Conservation (phyloP, 768 basidiomycete genomes). For the Boletus coccyginus region DNA sequence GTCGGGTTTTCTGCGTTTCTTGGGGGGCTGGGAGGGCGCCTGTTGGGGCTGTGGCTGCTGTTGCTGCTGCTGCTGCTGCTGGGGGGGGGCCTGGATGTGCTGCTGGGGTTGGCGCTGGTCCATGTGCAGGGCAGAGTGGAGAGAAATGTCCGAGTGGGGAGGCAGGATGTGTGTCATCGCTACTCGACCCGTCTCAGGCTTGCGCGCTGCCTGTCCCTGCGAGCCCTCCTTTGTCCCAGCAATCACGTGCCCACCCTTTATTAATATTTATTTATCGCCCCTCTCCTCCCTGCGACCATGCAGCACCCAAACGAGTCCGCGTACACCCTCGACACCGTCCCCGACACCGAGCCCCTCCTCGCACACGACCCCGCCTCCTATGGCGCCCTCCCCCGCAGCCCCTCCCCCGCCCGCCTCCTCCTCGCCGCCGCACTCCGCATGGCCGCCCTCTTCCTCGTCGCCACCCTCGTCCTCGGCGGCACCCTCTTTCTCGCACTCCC, state of each 20-base stretch:
- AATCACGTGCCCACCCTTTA: constrained; percentile 16
- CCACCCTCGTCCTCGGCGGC: constrained; percentile 67
- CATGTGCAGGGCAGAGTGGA: constrained; percentile 68
- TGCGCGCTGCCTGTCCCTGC: neutral
- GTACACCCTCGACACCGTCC: constrained; percentile 68
- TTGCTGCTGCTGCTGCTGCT: constrained; percentile 32
- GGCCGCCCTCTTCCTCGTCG: constrained; percentile 69
- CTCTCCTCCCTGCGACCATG: constrained; percentile 5
- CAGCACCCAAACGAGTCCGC: constrained; percentile 38
- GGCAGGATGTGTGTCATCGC: constrained; percentile 49
- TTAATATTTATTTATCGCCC: neutral
- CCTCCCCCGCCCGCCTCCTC: constrained; percentile 56
- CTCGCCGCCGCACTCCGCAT: constrained; percentile 84
- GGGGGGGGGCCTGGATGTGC: constrained; percentile 38
- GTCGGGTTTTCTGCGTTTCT: constrained; percentile 63
- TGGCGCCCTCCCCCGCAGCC: constrained; percentile 44
- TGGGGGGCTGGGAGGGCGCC: constrained; percentile 36
- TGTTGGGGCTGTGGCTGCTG: constrained; percentile 29
- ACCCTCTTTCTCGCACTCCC: constrained; percentile 83
- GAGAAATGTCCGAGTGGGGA: constrained; percentile 46
- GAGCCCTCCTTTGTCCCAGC: constrained; percentile 21
- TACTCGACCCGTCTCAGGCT: constrained; percentile 15
- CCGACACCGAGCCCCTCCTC: constrained; percentile 30
- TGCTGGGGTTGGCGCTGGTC: constrained; percentile 56
- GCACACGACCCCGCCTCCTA: constrained; percentile 41